Percentiles rank a stretch among this genome's conserved stretches.
These are phyloP conservation scores for Arthromyces matolae DNA, from an alignment of 768 basidiomycete species.

Conservation along the genomic window DNA sequence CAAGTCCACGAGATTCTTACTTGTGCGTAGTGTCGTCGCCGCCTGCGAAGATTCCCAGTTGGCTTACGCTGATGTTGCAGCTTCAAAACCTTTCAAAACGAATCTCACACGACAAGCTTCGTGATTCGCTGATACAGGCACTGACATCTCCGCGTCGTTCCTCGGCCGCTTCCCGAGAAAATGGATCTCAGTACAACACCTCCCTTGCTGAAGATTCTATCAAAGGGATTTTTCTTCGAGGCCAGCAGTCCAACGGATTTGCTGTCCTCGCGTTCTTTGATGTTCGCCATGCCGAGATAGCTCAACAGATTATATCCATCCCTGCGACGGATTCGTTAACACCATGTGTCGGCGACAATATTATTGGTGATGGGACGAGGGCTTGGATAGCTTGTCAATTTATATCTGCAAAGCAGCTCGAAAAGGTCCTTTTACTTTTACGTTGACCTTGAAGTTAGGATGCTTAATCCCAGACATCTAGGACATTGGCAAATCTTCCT, in stretches of 20 bases:
- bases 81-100: slow-evolving; percentile 34
- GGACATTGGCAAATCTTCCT: slow-evolving; percentile 52
- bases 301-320: slow-evolving; percentile 37
- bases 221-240: slow-evolving; percentile 55
- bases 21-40: too few species aligned
- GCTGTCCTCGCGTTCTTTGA: slow-evolving; percentile 63
- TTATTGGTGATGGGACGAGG: slow-evolving; percentile 20
- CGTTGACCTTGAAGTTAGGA: slow-evolving; percentile 5
- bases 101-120: slow-evolving; percentile 23
- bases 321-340: slow-evolving; percentile 25
- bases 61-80: slow-evolving; percentile 17
- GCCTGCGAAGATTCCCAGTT: too few species aligned
- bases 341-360: slow-evolving; percentile 27
- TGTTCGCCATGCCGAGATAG: slow-evolving; percentile 47
- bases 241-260: slow-evolving; percentile 47
- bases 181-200: neutral
- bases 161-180: neutral
- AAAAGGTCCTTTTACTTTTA: slow-evolving; percentile 35
- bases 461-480: slow-evolving; percentile 23
- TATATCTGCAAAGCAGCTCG: slow-evolving; percentile 42
- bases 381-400: slow-evolving; percentile 40
- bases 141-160: slow-evolving; percentile 14
- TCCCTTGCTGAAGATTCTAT: slow-evolving; percentile 29
- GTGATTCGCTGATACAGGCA: slow-evolving; percentile 24
- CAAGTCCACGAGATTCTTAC: slow-evolving; percentile 32